phyloP scores from a whole-genome alignment of 1,139 yeast genomes.

The Yamadazyma diddensiae region DNA sequence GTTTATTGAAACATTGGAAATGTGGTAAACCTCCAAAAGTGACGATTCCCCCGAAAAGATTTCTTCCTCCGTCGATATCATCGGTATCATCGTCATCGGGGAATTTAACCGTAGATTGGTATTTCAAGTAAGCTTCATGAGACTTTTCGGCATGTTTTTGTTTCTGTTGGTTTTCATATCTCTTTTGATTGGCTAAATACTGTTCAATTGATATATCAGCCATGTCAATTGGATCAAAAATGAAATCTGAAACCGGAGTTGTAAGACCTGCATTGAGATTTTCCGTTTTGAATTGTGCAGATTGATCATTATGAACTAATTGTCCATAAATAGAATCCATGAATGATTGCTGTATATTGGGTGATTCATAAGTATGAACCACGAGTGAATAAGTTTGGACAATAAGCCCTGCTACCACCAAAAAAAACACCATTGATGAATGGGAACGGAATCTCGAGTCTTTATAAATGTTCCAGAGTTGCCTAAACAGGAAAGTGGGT shows the following conservation, averaged over 20 bases:
- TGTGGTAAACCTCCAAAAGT: slow-evolving; percentile 45
- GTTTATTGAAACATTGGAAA: slow-evolving; percentile 32
- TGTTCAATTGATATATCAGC: slow-evolving; percentile 3
- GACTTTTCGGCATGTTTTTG: slow-evolving; percentile 10
- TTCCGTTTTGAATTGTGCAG: too few relatives aligned
- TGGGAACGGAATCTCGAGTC: too few relatives aligned
- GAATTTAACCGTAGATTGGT: slow-evolving; percentile 23
- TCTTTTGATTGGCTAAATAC: slow-evolving; percentile 1
- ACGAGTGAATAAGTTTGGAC: too few relatives aligned
- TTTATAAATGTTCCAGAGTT: too few relatives aligned
- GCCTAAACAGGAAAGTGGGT: slow-evolving; percentile 25
- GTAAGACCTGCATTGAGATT: too few relatives aligned
- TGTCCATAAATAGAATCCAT: too few relatives aligned
- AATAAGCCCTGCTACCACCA: too few relatives aligned
- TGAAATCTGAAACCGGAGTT: too few relatives aligned
- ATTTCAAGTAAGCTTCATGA: slow-evolving; percentile 16
- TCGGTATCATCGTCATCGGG: slow-evolving; percentile 38
- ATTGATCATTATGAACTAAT: too few relatives aligned
- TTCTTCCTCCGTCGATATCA: slow-evolving; percentile 24
- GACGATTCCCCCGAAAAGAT: slow-evolving; percentile 42
- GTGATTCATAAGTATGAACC: slow-evolving; percentile 1
- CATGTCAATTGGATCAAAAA: too few relatives aligned
- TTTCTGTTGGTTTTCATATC: slow-evolving; percentile 4
- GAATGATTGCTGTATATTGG: too few relatives aligned
- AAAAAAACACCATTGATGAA: too few relatives aligned